Evolutionary conservation across 345 rosid species (phyloP).

Genomic region (Eucalyptus regnans): DNA sequence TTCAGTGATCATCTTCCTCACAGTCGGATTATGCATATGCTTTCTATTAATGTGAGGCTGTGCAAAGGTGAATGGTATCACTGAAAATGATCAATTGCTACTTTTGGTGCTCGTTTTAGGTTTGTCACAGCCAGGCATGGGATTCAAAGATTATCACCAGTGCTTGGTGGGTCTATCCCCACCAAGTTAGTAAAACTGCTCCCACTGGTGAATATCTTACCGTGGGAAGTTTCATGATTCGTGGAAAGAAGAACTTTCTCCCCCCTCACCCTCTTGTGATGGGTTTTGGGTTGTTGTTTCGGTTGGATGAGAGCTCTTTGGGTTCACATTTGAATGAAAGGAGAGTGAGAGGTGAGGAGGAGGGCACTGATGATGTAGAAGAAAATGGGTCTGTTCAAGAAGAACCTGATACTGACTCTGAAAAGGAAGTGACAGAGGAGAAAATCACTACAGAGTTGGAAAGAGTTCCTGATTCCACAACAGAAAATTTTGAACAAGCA

Average conservation of each 20-base stretch:
- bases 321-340: constrained; percentile 97
- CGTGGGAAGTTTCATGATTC: constrained; percentile 97
- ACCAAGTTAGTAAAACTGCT: constrained; percentile 98
- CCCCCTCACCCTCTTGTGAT: constrained; percentile 97
- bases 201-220: constrained; percentile 99
- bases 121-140: constrained; percentile 98
- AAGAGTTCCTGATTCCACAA: background rate
- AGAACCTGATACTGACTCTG: constrained; percentile 54
- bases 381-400: constrained; percentile 30
- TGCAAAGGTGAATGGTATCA: background rate
- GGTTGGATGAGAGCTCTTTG: constrained; percentile 96
- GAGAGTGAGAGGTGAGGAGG: constrained; percentile 95
- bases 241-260: constrained; percentile 94
- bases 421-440: constrained; percentile 25
- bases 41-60: background rate
- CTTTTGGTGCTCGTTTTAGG: constrained; percentile 23
- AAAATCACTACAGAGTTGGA: background rate
- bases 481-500: background rate
- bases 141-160: constrained; percentile 97
- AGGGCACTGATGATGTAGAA: constrained; percentile 50
- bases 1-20: background rate
- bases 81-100: background rate
- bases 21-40: background rate
- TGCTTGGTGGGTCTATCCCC: constrained; percentile 99
- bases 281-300: constrained; percentile 97